A percentile compares a stretch with the other conserved stretches of the same genome.
phyloP scores from a whole-genome alignment of 2,329 filamentous ascomycete genomes.

The Alternaria gaisen region DNA sequence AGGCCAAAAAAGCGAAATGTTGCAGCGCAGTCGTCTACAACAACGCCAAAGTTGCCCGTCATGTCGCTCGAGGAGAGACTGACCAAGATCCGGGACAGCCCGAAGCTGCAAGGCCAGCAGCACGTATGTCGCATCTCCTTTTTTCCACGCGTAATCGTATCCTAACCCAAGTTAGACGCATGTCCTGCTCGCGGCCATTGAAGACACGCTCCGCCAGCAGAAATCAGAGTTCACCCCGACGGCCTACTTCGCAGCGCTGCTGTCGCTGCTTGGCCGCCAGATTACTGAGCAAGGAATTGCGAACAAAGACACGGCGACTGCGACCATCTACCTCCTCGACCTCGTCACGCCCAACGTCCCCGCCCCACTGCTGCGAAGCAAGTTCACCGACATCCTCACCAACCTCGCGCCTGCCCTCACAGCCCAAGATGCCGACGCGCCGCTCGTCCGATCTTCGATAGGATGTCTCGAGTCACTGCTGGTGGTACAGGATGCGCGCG shows the following conservation, averaged over 20 bases:
- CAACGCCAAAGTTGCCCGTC: slow-evolving; percentile 33
- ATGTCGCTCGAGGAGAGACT: slow-evolving; percentile 85
- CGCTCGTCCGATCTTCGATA: slow-evolving; percentile 85
- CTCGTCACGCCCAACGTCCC: slow-evolving; percentile 86
- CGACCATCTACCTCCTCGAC: slow-evolving; percentile 95
- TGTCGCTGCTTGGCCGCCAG: slow-evolving; percentile 84
- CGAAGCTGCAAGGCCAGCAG: slow-evolving; percentile 94
- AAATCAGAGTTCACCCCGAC: slow-evolving; percentile 84
- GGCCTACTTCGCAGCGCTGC: slow-evolving; percentile 93
- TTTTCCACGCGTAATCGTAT: background rate
- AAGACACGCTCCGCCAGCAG: slow-evolving; percentile 90
- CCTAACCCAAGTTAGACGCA: slow-evolving; percentile 69
- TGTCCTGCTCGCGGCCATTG: slow-evolving; percentile 87
- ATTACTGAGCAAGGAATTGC: slow-evolving; percentile 70
- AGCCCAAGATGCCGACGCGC: slow-evolving; percentile 82
- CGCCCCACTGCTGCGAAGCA: slow-evolving; percentile 85
- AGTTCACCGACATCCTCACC: slow-evolving; percentile 92
- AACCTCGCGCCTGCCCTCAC: slow-evolving; percentile 85
- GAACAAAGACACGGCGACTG: slow-evolving; percentile 83
- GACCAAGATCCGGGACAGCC: slow-evolving; percentile 90
- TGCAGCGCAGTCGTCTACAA: slow-evolving; percentile 13
- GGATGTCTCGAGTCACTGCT: slow-evolving; percentile 93
- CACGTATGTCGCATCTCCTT: slow-evolving; percentile 67
- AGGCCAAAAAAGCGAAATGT: slow-evolving; percentile 20
- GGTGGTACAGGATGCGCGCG: slow-evolving; percentile 82